Evolutionary conservation across 371 early-diverging fungal species (phyloP), one percentile per base, ranked within the genome.

Genomic region (Apophysomyces variabilis): DNA sequence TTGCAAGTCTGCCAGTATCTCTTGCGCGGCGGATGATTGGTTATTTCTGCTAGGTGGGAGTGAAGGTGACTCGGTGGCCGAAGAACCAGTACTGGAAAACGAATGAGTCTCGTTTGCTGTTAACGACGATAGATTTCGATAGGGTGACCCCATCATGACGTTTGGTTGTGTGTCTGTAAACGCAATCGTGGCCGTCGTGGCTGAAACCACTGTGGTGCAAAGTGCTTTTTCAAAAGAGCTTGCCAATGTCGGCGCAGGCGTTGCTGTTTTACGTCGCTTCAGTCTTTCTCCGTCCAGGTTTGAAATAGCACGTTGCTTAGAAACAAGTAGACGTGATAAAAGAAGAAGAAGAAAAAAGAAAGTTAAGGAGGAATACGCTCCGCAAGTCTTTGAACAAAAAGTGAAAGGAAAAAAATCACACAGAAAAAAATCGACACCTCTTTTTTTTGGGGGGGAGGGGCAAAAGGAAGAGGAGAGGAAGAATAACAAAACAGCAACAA

Each of bases 381-480:
- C 16, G 46, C 46, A 45, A 7, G 46, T 13, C 16, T 45, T 45
- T 45, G n/a, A 45, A 13, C 46, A 13, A 45, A 45, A 45, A 45
- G 16, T 13, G 16, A 45, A 26, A 26, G 32, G 32, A 26, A 26
- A 26, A 26, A 26, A 26, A 26, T 26, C 32, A 3, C 32, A 26
- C 32, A 26, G 32, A 26, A 50, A 50, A 47, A 47, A n/a, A n/a
- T 13, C 47, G 21, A n/a, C 11, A n/a, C 7, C 9, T 50, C 21
- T 50, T 21, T 50, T 50, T 50, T 50, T 50, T 50, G 13, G n/a
- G 54, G 54, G 50, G 21, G 41, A 11, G 41, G n/a, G 54, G 54
- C 21, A 11, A 13, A 11, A 13, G 13, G 41, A 41, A 41, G 41
- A 41, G 41, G 41, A 41, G 41, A 41, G 13, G 32, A 50, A 47